A percentile compares a stretch with the other conserved stretches of the same genome.
Conservation (phyloP, 2,329 filamentous ascomycete genomes). For the Dothidotthia symphoricarpi region DNA sequence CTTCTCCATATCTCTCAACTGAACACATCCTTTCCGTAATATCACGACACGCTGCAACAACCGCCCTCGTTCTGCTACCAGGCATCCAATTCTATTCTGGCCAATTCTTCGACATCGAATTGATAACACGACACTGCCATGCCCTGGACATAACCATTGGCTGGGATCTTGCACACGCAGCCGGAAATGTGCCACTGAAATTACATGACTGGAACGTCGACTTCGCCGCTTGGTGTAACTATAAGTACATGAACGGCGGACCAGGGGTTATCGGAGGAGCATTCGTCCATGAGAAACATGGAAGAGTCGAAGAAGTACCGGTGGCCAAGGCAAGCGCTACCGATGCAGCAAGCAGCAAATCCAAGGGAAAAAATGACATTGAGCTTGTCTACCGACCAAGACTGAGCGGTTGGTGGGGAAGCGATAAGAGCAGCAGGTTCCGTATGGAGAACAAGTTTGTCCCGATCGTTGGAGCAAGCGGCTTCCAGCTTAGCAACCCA, state of each 20-base stretch:
- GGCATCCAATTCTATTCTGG: conserved; percentile 92
- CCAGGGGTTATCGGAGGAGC: conserved; percentile 77
- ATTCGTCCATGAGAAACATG: conserved; percentile 77
- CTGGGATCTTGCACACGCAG: conserved; percentile 87
- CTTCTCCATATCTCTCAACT: conserved; percentile 63
- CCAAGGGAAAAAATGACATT: conserved; percentile 16
- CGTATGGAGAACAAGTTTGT: conserved; percentile 79
- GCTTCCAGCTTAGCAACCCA: conserved; percentile 84
- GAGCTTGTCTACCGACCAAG: conserved; percentile 59
- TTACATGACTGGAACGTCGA: conserved; percentile 90
- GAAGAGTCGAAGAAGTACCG: conserved; percentile 48
- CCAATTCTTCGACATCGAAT: conserved; percentile 78
- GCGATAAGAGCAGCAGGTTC: conserved; percentile 73
- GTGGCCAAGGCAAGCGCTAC: conserved; percentile 1
- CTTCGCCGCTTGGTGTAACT: conserved; percentile 90
- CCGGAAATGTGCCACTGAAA: conserved; percentile 74
- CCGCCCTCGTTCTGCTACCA: conserved; percentile 76
- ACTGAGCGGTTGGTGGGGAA: conserved; percentile 84
- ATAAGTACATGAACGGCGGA: conserved; percentile 89
- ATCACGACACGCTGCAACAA: conserved; percentile 68
- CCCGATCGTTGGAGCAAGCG: conserved; percentile 73
- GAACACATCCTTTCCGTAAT: conserved; percentile 71
- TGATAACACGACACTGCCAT: conserved; percentile 76
- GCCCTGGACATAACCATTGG: conserved; percentile 69
- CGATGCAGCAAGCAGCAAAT: conserved; percentile 34